Evolutionary conservation across 257 asterid genomes (phyloP), one percentile per base, ranked within the genome.

Genomic region (Gentiana dahurica): DNA sequence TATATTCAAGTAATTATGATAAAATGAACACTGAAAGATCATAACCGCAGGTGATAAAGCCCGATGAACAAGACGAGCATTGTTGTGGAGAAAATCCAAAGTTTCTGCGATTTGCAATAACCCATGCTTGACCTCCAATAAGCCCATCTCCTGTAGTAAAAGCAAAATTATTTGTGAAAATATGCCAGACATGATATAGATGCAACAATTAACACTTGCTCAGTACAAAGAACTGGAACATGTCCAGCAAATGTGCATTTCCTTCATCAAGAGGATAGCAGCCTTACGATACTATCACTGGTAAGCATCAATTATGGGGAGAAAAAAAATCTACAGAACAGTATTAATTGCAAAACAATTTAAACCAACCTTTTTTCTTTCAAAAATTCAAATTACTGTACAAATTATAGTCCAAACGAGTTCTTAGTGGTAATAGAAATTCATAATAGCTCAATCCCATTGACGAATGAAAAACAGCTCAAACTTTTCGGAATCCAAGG

Each of bases 71-170:
- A 92, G 93, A 59, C 70, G 90, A 52, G 98, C 98, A 75, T 92
- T 92, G 79, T 79, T 85, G 64, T 92, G 98, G 55, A 92, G 87
- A 74, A 92, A 92, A 76, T 83, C 95, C 84, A 92, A 77, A 57
- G 98, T 88, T 80, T 92, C 98, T 0, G 97, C 93, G 71, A 88
- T 78, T 80, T 92, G 98, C 64, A 92, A 91, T 57, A 92, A 72
- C 33, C 98, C 98, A 62, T 92, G 98, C 80, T 92, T 92, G 70
- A 92, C 89, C 84, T 92, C 98, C 78, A 92, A 64, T 59, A 92
- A 59, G 51, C 97, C 95, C 98, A 92, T 92, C 68, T 85, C 95
- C 98, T 91, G 83, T 77, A 81, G 10, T 8, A 55, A 48, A 53
- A 36, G 51, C 48, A 36, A 44, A 36, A 54, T 55, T 48, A 35